Evolutionary conservation across 2,329 filamentous ascomycete genomes (phyloP), one percentile per base, ranked within the genome.

Genomic region (Fusarium sterilihyphosum): DNA sequence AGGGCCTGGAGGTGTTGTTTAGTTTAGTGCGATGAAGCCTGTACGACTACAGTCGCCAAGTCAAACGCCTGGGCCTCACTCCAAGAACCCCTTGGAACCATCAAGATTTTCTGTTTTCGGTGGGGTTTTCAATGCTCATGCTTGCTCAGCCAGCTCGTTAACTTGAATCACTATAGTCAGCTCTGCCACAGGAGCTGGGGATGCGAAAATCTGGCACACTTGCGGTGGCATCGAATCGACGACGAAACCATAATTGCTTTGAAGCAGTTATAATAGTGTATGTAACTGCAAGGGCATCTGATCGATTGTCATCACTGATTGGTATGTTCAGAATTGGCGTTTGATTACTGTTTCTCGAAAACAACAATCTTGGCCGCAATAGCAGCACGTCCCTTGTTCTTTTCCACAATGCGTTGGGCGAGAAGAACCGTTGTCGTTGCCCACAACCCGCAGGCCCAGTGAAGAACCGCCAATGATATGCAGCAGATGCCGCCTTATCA

Each of bases 21-120:
- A 54, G 67, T 71, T 71, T 75, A 74, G 67, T 71, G 65, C 65
- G 73, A 56, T 76, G 60, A 65, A 72, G 75, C 68, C 67, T 66
- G 71, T 67, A 71, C 66, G 67, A 67, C 71, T 44, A 73, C 54
- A 67, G 66, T 65, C 66, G 74, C 77, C 77, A 78, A 77, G 73
- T 78, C 75, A 78, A 78, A 78, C 77, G 60, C 50, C 59, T 61
- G 60, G 68, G 64, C 62, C 61, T 71, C 52, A 49, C 38, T 59
- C 50, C 60, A 63, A 50, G 61, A 71, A 53, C 73, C 72, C 73
- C 73, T 73, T 75, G 59, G 60, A 71, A 63, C 63, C 52, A 53
- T 53, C 59, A 58, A 47, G 44, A 69, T 65, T 49, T 62, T 44
- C 41, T 54, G 24, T 38, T 67, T 54, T 61, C 46, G 44, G 69